Base-by-base conservation (phyloP, 2,329 filamentous ascomycete species). In the Epichloe aotearoae region DNA sequence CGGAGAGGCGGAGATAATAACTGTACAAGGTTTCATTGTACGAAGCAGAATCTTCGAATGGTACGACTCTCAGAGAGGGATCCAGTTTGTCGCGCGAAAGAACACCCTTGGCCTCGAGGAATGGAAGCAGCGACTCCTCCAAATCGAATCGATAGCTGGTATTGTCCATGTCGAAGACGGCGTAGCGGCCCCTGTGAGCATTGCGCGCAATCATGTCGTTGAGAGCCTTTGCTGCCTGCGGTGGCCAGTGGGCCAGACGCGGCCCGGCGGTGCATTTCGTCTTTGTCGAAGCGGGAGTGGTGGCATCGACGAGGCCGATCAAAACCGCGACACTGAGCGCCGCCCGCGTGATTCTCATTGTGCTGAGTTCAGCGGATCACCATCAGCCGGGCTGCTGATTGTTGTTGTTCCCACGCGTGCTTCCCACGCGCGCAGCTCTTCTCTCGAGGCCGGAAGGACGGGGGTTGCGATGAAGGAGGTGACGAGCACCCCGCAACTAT, bases 91-190 rank as follows among this genome's bases (percentile, higher is more conserved):
- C 65, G 50, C 70, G 66, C 2, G 67, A 69, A 20, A 72, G 49
- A 42, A 72, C 59, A 38, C 67, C 66, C 50, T 62, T 65, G 59
- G 63, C 66, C 54, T 72, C 70, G 46, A 72, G 67, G 42, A 59
- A 72, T 2, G 70, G 69, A 49, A 72, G 58, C 48, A 72, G 59
- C 2, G 68, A 69, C 58, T 72, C 70, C 50, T 72, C 69, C 11
- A 72, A 55, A 48, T 72, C 70, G 47, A 60, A 70, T 46, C 62
- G 63, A 38, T 66, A 72, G 54, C 64, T 66, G 3, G 70, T 72
- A 58, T 72, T 72, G 61, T 72, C 70, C 69, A 72, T 71, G 59
- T 72, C 68, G 44, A 70, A 70, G 23, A 67, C 62, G 12, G 68
- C 68, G 43, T 67, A 70, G 48, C 62, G 61, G 23, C 65, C 64